Evolutionary conservation across 2,329 filamentous ascomycete species (phyloP), one percentile per base, ranked within the genome.

Genomic region (Exserohilum rostratum): DNA sequence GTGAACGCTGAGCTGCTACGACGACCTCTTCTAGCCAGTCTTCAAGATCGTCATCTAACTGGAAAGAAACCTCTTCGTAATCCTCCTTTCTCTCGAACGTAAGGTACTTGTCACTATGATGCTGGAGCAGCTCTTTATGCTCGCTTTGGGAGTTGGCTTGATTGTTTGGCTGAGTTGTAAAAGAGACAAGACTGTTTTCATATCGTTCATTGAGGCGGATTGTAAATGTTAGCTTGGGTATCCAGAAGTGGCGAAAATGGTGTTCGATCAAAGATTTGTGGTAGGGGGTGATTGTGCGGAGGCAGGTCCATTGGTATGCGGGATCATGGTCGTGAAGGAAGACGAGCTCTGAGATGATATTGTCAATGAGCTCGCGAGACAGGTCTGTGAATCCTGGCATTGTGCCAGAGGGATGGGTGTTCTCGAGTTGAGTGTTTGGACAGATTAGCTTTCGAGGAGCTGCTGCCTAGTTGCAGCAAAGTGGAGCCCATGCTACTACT

Each of bases 241-340:
- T 13, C 50, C 50, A 57, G 44, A 42, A 51, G 17, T 15, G 10
- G 13, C 31, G 44, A 29, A 52, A 57, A 5, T 52, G 22, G 12
- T 35, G n/a, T 20, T 60, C 57, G 17, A 57, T 44, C 6, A 43
- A 11, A 2, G 12, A 13, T 33, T 38, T 30, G 39, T 46, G 50
- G 34, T 35, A 44, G 1, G 43, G 43, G 12, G 57, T 52, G 13
- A 58, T 43, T 6, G 51, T 31, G 12, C 50, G 54, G 3, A 60
- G 44, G 15, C 27, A 9, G 4, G 44, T 55, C 54, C 47, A 55
- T 52, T 58, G 55, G 45, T 55, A 38, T 3, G 48, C 45, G 12
- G 48, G 57, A 18, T 55, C 45, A 13, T 55, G 10, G 31, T 31
- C 17, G 30, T 58, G 29, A 11, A 39, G n/a, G 10, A 39, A 6